phyloP scores from a whole-genome alignment of 768 basidiomycete genomes.

The Termitomyces sp. region DNA sequence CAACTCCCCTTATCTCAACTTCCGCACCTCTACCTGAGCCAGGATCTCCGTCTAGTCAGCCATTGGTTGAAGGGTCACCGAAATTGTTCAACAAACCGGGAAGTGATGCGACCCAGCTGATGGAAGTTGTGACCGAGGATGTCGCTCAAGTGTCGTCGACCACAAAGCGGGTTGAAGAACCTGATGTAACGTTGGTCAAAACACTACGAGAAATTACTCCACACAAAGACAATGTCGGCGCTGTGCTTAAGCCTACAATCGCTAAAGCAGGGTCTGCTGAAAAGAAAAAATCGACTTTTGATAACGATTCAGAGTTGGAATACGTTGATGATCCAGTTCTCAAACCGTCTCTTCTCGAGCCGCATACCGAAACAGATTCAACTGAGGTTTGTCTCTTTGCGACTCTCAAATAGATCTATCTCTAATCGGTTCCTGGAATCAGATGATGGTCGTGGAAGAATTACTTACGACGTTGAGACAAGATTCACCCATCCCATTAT shows the following conservation, averaged over 20 bases:
- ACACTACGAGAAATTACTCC: neutral
- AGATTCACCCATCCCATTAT: neutral
- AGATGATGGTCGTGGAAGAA: constrained; percentile 14
- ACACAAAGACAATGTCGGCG: neutral
- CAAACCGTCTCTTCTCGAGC: neutral
- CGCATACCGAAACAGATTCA: neutral
- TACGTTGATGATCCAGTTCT: constrained; percentile 6
- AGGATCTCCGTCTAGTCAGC: neutral
- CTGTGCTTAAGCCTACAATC: neutral
- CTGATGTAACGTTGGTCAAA: neutral
- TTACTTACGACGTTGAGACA: neutral
- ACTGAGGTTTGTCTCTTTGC: constrained; percentile 3
- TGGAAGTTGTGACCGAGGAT: neutral
- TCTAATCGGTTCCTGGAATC: neutral
- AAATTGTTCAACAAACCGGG: neutral
- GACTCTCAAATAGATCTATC: neutral
- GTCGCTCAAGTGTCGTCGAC: too few species aligned
- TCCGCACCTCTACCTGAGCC: neutral
- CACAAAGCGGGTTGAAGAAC: neutral
- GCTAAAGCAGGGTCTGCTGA: neutral
- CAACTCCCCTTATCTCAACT: neutral
- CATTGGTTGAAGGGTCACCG: neutral
- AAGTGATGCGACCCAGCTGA: neutral
- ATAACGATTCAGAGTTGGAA: constrained; percentile 8
- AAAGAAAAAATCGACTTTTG: neutral